A percentile compares a stretch with the other conserved stretches of the same genome.
phyloP scores from a whole-genome alignment of 257 asterid genomes.

The Przewalskia tangutica region DNA sequence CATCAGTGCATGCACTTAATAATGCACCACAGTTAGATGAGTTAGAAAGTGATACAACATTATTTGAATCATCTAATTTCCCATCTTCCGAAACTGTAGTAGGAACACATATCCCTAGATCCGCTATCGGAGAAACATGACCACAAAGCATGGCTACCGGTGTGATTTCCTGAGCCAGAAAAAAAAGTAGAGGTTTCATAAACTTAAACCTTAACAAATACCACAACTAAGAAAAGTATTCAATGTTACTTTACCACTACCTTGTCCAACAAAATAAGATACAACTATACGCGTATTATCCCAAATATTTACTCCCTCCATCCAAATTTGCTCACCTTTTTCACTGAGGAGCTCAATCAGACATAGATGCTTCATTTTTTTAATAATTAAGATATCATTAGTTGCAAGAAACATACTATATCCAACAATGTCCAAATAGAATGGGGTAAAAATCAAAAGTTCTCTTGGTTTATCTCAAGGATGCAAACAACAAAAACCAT shows the following conservation, averaged over 20 bases:
- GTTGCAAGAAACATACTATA: neutral
- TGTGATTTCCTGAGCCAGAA: constrained; percentile 56
- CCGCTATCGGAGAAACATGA: constrained; percentile 72
- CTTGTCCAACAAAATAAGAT: neutral
- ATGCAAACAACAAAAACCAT: neutral
- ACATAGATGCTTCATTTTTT: neutral
- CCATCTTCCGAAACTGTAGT: constrained; percentile 46
- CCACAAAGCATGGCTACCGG: constrained; percentile 94
- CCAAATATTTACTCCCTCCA: neutral
- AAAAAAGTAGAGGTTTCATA: neutral
- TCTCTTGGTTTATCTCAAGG: neutral
- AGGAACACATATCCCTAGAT: constrained; percentile 74
- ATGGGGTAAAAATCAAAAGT: neutral
- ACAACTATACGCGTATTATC: neutral
- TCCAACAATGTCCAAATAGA: neutral
- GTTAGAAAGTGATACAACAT: constrained; percentile 23
- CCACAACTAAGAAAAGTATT: neutral
- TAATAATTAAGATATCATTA: neutral
- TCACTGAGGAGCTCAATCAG: neutral
- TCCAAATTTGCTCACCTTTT: neutral
- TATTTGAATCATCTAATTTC: constrained; percentile 23
- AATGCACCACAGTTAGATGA: constrained; percentile 44
- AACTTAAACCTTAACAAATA: neutral
- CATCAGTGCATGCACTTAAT: constrained; percentile 78
- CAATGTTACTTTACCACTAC: neutral